Evolutionary conservation across 352 stramenopile species (phyloP), one percentile per base, ranked within the genome.

Genomic region (Phytophthora citrophthora): DNA sequence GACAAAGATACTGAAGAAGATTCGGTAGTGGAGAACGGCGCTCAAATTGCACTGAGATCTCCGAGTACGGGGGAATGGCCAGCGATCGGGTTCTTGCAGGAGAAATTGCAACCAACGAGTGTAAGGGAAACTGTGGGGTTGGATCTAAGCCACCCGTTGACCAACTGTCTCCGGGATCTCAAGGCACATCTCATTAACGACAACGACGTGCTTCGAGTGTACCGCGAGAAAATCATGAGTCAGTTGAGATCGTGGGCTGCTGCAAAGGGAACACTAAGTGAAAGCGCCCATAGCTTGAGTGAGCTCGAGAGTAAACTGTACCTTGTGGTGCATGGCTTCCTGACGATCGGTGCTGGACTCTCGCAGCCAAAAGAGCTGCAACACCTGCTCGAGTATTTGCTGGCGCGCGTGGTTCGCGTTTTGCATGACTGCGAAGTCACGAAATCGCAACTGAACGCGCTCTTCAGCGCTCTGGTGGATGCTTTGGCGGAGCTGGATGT

Each of bases 111-210:
- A 18, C 59, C 85, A 2, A 77, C 74, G 11, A 84, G 77, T 24
- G 85, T 91, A 2, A 70, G 73, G 8, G 72, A 75, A 18, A 91
- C 77, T 20, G 68, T 87, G 34, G 85, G 85, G 2, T 54, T 91
- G 24, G 85, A 93, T 64, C 57, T 91, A 26, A 85, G 81, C 31
- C 69, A 81, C 52, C 71, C 65, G 12, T 72, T 93, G 39, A 86
- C 79, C 5, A 91, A 89, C 54, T 81, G 68, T 20, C 68, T 93
- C 39, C 81, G 85, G 11, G 85, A 93, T 45, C 64, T 91, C 16
- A 93, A 93, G 54, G 82, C 81, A 4, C 82, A 91, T 51, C 65
- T 93, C 9, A 86, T 93, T 53, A 91, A 90, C 54, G 85, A 93
- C 61, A 59, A 64, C 20, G 85, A 91, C n/a, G 68, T 77, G 5